phyloP scores from a whole-genome alignment of 129 eudicot species.

The Flaveria robusta region DNA sequence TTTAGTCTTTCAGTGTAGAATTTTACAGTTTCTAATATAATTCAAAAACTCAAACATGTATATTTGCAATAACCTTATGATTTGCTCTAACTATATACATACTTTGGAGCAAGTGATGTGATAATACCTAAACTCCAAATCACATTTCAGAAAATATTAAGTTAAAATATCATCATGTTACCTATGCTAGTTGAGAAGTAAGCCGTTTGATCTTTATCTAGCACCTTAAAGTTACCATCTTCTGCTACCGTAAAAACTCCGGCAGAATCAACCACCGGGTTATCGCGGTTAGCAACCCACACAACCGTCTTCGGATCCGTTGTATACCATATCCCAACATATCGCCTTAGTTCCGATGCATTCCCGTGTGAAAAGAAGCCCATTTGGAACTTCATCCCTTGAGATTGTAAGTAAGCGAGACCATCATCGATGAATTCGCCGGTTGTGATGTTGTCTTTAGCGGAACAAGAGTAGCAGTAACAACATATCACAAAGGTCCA shows the following conservation, averaged over 20 bases:
- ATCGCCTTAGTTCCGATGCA: constrained; percentile 17
- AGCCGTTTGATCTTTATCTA: neutral
- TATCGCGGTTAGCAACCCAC: constrained; percentile 64
- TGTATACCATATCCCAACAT: constrained; percentile 53
- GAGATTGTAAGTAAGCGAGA: constrained; percentile 23
- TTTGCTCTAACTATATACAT: too few species aligned
- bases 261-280: constrained; percentile 26
- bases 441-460: constrained; percentile 34
- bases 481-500: neutral
- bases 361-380: constrained; percentile 46
- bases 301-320: constrained; percentile 31
- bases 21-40: neutral
- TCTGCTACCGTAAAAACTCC: constrained; percentile 29
- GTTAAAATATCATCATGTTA: neutral
- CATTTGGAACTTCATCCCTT: constrained; percentile 34
- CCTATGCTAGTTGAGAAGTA: constrained; percentile 9
- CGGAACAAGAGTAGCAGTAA: constrained; percentile 8
- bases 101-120: too few species aligned
- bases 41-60: too few species aligned
- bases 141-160: neutral
- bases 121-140: neutral
- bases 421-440: constrained; percentile 35
- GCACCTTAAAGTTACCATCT: constrained; percentile 39
- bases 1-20: neutral
- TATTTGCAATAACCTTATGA: too few species aligned